Evolutionary conservation across 1,284 basidiomycete genomes (phyloP).

Genomic region (Microbotryum scabiosae): DNA sequence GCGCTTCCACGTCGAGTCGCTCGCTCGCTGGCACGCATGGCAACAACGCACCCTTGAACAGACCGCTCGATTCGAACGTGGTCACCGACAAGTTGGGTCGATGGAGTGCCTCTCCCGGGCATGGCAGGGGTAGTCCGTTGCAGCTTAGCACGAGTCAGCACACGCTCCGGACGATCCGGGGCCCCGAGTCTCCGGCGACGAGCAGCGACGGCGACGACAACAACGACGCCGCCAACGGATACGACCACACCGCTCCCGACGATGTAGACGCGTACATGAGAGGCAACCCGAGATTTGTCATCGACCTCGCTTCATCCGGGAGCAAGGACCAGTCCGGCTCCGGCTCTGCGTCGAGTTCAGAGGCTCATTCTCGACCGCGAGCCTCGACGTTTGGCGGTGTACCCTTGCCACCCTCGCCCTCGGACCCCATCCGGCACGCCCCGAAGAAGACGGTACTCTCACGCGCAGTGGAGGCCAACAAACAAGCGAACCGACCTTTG

Average conservation of each 20-base stretch:
- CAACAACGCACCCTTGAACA: background rate
- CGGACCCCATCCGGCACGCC: background rate
- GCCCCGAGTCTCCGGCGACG: background rate
- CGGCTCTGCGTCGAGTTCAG: background rate
- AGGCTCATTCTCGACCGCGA: slow-evolving; percentile 1
- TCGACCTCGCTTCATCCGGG: slow-evolving; percentile 8
- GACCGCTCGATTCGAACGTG: background rate
- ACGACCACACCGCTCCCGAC: no score
- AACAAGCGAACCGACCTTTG: background rate
- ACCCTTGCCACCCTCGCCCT: slow-evolving; percentile 10
- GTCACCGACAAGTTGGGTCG: background rate
- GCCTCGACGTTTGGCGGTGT: slow-evolving; percentile 22
- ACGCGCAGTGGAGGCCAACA: background rate
- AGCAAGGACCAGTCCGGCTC: background rate
- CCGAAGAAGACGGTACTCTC: background rate
- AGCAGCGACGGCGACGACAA: background rate
- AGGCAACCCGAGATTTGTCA: slow-evolving; percentile 13
- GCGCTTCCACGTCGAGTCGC: background rate
- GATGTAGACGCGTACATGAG: background rate
- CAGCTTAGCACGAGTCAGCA: slow-evolving; percentile 15
- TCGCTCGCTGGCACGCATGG: background rate
- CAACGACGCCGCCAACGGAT: background rate
- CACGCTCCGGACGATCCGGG: slow-evolving; percentile 15
- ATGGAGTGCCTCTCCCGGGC: background rate
- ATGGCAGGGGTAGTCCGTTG: background rate